These are phyloP conservation scores for Gymnopus androsaceus DNA, from an alignment of 1,284 basidiomycete species.

Conservation along the genomic window DNA sequence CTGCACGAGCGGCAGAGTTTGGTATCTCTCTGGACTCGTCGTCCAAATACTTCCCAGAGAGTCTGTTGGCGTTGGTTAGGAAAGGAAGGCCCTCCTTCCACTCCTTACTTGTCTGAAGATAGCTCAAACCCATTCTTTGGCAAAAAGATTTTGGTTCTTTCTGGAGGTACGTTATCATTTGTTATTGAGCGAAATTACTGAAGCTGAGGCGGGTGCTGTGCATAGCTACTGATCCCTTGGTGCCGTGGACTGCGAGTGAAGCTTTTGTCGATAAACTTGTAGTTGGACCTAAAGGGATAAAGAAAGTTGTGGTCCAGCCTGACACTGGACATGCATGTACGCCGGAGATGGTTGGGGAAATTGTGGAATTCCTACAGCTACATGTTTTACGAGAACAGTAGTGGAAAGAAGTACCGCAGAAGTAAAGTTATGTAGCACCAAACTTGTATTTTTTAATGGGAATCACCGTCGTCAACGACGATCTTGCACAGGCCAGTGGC, in stretches of 20 bases:
- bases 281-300: slow-evolving; percentile 49
- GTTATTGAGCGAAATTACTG: too few species aligned
- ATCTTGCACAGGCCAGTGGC: slow-evolving; percentile 16
- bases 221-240: slow-evolving; percentile 53
- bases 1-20: slow-evolving; percentile 52
- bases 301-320: slow-evolving; percentile 48
- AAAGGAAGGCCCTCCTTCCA: slow-evolving; percentile 43
- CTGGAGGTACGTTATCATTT: too few species aligned
- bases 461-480: slow-evolving; percentile 16
- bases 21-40: slow-evolving; percentile 40
- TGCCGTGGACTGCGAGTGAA: slow-evolving; percentile 60
- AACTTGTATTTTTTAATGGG: too few species aligned
- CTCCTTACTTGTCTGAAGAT: slow-evolving; percentile 38
- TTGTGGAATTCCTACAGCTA: slow-evolving; percentile 53
- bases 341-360: slow-evolving; percentile 49
- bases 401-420: too few species aligned
- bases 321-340: slow-evolving; percentile 58
- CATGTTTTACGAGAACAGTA: too few species aligned
- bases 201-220: too few species aligned
- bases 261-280: slow-evolving; percentile 56
- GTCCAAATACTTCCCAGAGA: slow-evolving; percentile 61
- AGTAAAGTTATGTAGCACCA: too few species aligned
- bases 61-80: slow-evolving; percentile 51
- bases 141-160: slow-evolving; percentile 71
- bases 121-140: slow-evolving; percentile 59